These are phyloP conservation scores for Daedalea quercina DNA, from an alignment of 768 basidiomycete genomes.

Conservation along the genomic window DNA sequence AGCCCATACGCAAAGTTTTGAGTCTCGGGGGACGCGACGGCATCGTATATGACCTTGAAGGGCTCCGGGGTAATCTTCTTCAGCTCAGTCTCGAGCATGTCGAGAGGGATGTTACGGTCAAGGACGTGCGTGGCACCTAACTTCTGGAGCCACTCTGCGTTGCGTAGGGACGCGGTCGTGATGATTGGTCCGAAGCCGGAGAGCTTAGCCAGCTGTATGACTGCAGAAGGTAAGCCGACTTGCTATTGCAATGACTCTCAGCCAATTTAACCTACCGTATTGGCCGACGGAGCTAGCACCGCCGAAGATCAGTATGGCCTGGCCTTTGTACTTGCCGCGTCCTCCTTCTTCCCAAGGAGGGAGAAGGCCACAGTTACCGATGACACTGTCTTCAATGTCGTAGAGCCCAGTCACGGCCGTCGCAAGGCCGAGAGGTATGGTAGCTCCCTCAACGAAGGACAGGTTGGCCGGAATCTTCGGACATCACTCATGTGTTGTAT, in stretches of 20 bases:
- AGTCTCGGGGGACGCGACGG: constrained; percentile 17
- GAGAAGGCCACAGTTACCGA: background rate
- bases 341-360: constrained; percentile 11
- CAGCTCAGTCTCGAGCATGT: background rate
- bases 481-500: constrained; percentile 3
- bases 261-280: constrained; percentile 15
- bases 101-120: constrained; percentile 9
- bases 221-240: background rate
- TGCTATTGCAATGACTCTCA: background rate
- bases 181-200: constrained; percentile 21
- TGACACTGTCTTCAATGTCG: background rate
- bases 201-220: constrained; percentile 21
- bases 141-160: constrained; percentile 9
- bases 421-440: constrained; percentile 32
- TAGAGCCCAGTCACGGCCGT: constrained; percentile 32
- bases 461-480: constrained; percentile 29
- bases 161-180: constrained; percentile 7
- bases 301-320: constrained; percentile 22
- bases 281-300: constrained; percentile 24
- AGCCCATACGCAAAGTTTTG: constrained; percentile 15
- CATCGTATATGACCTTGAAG: constrained; percentile 19
- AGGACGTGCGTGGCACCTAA: constrained; percentile 21
- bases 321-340: constrained; percentile 1
- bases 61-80: constrained; percentile 8
- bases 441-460: constrained; percentile 33